Conservation (phyloP, 1,284 basidiomycete genomes). For the Puccinia novopanici region DNA sequence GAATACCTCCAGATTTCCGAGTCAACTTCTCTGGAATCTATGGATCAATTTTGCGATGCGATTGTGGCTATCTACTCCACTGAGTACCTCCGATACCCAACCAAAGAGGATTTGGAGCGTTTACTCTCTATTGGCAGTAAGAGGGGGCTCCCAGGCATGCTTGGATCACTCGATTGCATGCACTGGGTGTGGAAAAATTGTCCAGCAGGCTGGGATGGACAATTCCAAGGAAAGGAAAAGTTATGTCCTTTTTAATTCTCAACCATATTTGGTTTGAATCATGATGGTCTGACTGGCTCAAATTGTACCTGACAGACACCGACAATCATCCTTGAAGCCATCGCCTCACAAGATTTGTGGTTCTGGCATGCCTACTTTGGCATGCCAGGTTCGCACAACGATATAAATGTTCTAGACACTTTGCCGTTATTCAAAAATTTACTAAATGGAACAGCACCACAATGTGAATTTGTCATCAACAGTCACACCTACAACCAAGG, state of each 20-base stretch:
- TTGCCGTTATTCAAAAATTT: not conserved
- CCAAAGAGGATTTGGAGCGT: not conserved
- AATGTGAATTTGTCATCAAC: constrained; percentile 12
- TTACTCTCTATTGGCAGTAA: not conserved
- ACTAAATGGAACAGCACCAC: not conserved
- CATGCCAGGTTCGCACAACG: not conserved
- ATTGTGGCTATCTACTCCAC: not conserved
- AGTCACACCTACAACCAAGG: not conserved
- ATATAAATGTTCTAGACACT: not conserved
- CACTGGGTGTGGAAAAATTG: constrained; percentile 29
- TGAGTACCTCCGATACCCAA: not conserved
- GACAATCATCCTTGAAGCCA: not conserved
- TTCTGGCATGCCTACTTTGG: constrained; percentile 13
- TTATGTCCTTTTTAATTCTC: not conserved
- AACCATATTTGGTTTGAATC: too few relatives aligned
- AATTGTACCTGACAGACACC: not conserved
- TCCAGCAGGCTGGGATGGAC: not conserved
- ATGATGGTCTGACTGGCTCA: not conserved
- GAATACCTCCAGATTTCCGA: too few relatives aligned
- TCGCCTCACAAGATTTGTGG: not conserved
- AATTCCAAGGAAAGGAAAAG: constrained; percentile 26
- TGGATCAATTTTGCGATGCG: not conserved
- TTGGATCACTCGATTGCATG: constrained; percentile 15
- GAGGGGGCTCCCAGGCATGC: constrained; percentile 9
- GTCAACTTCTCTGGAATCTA: too few relatives aligned